These are phyloP conservation scores for Clarireedia homoeocarpa DNA, from an alignment of 2,329 filamentous ascomycete genomes.

Conservation along the genomic window DNA sequence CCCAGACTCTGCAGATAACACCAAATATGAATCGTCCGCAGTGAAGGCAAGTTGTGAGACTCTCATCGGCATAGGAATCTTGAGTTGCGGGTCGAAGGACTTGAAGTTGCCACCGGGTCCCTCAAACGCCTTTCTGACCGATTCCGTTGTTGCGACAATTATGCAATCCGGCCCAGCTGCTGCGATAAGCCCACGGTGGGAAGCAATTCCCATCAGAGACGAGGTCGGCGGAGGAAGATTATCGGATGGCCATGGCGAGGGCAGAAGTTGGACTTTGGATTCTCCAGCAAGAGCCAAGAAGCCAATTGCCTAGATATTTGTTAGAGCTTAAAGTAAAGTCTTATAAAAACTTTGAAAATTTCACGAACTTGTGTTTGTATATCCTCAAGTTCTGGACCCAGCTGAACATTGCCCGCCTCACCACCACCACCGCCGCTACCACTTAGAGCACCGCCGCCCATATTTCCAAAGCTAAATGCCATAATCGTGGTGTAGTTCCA, in stretches of 20 bases:
- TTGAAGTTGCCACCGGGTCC: slow-evolving; percentile 54
- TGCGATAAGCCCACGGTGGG: slow-evolving; percentile 71
- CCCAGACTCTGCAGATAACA: slow-evolving; percentile 73
- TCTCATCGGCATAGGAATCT: slow-evolving; percentile 62
- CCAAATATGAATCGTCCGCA: slow-evolving; percentile 76
- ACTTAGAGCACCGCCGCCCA: slow-evolving; percentile 38
- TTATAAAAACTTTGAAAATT: neutral
- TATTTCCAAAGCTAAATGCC: slow-evolving; percentile 56
- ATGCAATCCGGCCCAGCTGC: slow-evolving; percentile 79
- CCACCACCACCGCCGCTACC: slow-evolving; percentile 35
- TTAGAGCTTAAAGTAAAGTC: neutral
- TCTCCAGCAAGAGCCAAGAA: slow-evolving; percentile 77
- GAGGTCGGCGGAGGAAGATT: slow-evolving; percentile 64
- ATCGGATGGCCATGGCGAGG: slow-evolving; percentile 62
- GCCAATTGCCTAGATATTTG: slow-evolving; percentile 52
- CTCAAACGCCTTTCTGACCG: slow-evolving; percentile 68
- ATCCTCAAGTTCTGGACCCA: slow-evolving; percentile 63
- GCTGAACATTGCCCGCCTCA: slow-evolving; percentile 34
- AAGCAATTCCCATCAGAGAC: slow-evolving; percentile 77
- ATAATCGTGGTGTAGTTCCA: slow-evolving; percentile 40
- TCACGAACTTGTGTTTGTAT: slow-evolving; percentile 72
- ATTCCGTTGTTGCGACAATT: slow-evolving; percentile 67
- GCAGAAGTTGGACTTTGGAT: slow-evolving; percentile 71
- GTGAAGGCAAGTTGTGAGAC: slow-evolving; percentile 88
- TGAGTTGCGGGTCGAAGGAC: slow-evolving; percentile 64